Percentiles rank a stretch among this genome's conserved stretches.
Evolutionary conservation across 352 stramenopile species (phyloP).

Genomic region (Pythium phragmitis): DNA sequence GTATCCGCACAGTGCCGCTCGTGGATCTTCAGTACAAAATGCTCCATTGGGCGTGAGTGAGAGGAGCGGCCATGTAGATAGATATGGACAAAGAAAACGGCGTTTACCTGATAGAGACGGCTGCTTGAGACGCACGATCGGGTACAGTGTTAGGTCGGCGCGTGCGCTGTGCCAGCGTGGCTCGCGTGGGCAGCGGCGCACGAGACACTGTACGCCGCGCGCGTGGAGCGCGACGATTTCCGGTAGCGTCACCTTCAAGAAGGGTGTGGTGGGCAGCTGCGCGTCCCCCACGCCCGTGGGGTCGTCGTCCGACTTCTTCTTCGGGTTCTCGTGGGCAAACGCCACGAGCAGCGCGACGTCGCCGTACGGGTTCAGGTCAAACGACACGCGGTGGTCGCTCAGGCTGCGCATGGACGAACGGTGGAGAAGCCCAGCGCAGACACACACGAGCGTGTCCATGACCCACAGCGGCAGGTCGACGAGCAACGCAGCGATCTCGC

Average conservation of each 20-base stretch:
- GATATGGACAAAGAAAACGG: not conserved
- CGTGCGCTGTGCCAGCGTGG: slow-evolving; percentile 76
- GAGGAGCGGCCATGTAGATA: not conserved
- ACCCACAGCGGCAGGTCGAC: slow-evolving; percentile 63
- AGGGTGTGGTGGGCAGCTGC: slow-evolving; percentile 41
- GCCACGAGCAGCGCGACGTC: slow-evolving; percentile 74
- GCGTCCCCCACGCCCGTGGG: slow-evolving; percentile 23
- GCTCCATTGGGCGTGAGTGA: not conserved
- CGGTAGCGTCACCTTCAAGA: slow-evolving; percentile 53
- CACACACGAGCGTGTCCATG: slow-evolving; percentile 65
- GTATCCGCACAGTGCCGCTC: slow-evolving; percentile 64
- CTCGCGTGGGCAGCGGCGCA: slow-evolving; percentile 63
- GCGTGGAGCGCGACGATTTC: slow-evolving; percentile 64
- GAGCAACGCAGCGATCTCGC: slow-evolving; percentile 35
- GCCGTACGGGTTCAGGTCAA: slow-evolving; percentile 79
- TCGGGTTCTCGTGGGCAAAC: slow-evolving; percentile 53
- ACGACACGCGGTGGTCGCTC: slow-evolving; percentile 78
- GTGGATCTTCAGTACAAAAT: slow-evolving; percentile 48
- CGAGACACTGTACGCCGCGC: slow-evolving; percentile 46
- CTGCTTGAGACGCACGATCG: slow-evolving; percentile 67
- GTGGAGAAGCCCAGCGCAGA: slow-evolving; percentile 66
- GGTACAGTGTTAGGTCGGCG: slow-evolving; percentile 69
- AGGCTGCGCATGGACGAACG: slow-evolving; percentile 72
- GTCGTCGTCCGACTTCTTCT: slow-evolving; percentile 28
- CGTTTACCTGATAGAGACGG: slow-evolving; percentile 53